Evolutionary conservation across 352 stramenopile species (phyloP).

Genomic region (Albugo candida): DNA sequence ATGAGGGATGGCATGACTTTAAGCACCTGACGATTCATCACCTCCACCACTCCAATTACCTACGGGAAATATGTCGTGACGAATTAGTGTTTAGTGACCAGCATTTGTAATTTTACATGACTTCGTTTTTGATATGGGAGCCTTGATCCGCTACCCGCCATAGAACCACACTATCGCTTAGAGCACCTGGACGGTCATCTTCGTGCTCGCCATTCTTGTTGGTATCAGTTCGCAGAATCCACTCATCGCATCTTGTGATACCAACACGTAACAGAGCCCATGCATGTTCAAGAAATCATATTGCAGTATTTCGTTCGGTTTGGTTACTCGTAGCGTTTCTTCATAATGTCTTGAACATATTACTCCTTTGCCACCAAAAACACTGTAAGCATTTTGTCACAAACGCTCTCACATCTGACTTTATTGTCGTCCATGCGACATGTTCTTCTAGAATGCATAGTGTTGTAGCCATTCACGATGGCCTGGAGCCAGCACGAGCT

Average conservation of each 20-base stretch:
- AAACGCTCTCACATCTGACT: slow-evolving; percentile 6
- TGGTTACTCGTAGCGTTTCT: background rate
- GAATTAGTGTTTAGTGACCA: slow-evolving; percentile 9
- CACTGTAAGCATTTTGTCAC: background rate
- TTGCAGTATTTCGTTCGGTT: too few species aligned
- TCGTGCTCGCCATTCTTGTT: too few species aligned
- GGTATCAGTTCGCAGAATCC: too few species aligned
- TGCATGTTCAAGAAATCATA: too few species aligned
- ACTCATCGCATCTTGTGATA: too few species aligned
- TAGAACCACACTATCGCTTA: too few species aligned
- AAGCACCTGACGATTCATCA: slow-evolving; percentile 12
- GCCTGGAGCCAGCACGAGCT: slow-evolving; percentile 8
- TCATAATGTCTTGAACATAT: slow-evolving; percentile 4
- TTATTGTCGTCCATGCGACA: slow-evolving; percentile 7
- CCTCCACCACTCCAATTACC: slow-evolving; percentile 15
- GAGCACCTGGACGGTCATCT: too few species aligned
- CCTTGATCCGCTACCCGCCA: too few species aligned
- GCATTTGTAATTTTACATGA: too few species aligned
- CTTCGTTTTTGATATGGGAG: too few species aligned
- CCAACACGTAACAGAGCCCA: too few species aligned
- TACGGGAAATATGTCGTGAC: slow-evolving; percentile 12
- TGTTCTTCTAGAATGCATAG: background rate
- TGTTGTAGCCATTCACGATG: slow-evolving; percentile 11
- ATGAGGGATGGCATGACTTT: slow-evolving; percentile 2
- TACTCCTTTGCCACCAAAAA: slow-evolving; percentile 1